Percentiles rank a stretch among this genome's conserved stretches.
Evolutionary conservation across 768 basidiomycete genomes (phyloP).

Genomic region (Naganishia randhawae): DNA sequence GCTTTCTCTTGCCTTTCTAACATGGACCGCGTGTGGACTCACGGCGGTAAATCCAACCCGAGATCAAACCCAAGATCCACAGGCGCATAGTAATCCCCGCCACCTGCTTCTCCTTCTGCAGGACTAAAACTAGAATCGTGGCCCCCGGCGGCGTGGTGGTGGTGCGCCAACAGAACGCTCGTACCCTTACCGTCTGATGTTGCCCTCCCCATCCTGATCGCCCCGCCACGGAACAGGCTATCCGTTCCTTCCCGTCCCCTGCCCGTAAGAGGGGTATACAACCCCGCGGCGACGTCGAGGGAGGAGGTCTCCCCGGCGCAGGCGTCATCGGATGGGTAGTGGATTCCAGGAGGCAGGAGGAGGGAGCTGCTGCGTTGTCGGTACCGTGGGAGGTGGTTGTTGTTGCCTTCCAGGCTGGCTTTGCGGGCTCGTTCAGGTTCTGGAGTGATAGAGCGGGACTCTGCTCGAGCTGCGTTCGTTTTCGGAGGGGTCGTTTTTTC

Average conservation of each 20-base stretch:
- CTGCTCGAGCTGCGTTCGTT: slow-evolving; percentile 8
- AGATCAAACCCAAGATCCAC: slow-evolving; percentile 18
- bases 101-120: slow-evolving; percentile 2
- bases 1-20: neutral
- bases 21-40: neutral
- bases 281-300: no score
- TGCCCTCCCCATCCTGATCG: no score
- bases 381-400: slow-evolving; percentile 6
- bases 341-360: neutral
- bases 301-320: no score
- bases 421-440: slow-evolving; percentile 6
- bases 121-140: slow-evolving; percentile 17
- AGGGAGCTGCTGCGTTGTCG: slow-evolving; percentile 9
- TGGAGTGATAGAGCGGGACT: neutral
- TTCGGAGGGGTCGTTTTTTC: no score
- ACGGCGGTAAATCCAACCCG: slow-evolving; percentile 13
- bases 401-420: neutral
- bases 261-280: neutral
- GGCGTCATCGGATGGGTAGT: no score
- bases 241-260: neutral
- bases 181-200: no score
- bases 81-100: slow-evolving; percentile 16
- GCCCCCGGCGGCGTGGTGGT: neutral
- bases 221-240: neutral
- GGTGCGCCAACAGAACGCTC: neutral